phyloP scores from a whole-genome alignment of 2,329 filamentous ascomycete genomes.

The Ceratocystis lukuohia region DNA sequence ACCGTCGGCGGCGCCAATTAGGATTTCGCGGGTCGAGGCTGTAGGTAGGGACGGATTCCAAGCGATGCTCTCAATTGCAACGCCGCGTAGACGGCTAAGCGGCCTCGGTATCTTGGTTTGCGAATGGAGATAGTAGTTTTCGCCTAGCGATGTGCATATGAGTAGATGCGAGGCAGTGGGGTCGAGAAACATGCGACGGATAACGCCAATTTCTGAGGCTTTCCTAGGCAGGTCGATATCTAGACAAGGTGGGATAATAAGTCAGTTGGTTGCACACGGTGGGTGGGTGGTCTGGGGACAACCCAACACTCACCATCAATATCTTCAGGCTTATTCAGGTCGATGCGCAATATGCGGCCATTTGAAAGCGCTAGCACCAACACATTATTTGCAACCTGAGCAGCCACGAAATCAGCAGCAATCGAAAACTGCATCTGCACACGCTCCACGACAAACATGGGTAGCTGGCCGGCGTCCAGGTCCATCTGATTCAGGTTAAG shows the following conservation, averaged over 20 bases:
- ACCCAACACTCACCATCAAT: constrained; percentile 57
- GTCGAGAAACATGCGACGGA: constrained; percentile 92
- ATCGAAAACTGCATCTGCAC: constrained; percentile 92
- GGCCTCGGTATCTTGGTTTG: constrained; percentile 80
- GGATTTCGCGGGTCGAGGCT: constrained; percentile 84
- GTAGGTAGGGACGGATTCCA: constrained; percentile 93
- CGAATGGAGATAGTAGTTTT: constrained; percentile 96
- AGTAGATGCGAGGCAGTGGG: constrained; percentile 90
- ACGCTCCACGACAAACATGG: constrained; percentile 88
- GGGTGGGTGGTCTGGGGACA: no score
- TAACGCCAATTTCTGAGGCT: constrained; percentile 77
- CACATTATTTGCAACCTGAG: constrained; percentile 95
- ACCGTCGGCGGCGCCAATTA: constrained; percentile 83
- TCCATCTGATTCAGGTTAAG: constrained; percentile 34
- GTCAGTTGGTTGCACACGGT: no score
- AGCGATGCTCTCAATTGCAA: constrained; percentile 75
- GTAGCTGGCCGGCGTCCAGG: constrained; percentile 48
- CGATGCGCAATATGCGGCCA: constrained; percentile 83
- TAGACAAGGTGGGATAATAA: constrained; percentile 27
- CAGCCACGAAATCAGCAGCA: constrained; percentile 88
- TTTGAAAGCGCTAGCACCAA: constrained; percentile 84
- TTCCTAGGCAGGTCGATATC: constrained; percentile 97
- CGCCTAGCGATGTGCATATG: constrained; percentile 77
- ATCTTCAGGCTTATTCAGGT: constrained; percentile 83
- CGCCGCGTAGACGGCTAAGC: constrained; percentile 68